Base-by-base conservation (phyloP, 306 rosid species). In the Pyrus betulifolia region DNA sequence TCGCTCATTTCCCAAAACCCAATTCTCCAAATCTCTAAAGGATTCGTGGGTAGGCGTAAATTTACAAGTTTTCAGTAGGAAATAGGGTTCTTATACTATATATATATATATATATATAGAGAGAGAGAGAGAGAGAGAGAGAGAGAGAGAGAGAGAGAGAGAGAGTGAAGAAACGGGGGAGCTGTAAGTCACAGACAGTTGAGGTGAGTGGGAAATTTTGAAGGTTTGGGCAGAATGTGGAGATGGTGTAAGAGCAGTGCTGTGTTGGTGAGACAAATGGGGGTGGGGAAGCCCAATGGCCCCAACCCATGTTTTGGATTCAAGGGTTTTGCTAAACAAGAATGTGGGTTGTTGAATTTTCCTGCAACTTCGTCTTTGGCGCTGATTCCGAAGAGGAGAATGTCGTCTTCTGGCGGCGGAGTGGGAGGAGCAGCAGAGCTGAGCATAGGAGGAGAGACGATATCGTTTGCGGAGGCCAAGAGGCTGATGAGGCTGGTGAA, bases 401-500 rank as follows among this genome's bases (percentile, higher is more conserved):
- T 66, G 31, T 55, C 85, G 1, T 67, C 82, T 11, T 45, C 60
- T 51, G 61, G 21, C 33, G 33, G 67, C 2, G 80, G 70, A 4
- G 86, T 46, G 6, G 83, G 9, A 52, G 78, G 15, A 18, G 88
- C 82, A 59, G 55, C 21, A 17, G 88, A 87, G 4, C 11, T 27
- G 22, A 54, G n/a, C 35, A 38, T 69, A 5, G 77, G 66, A 38
- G 38, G 31, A 67, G 87, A 87, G 4, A 22, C 81, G 18, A 84
- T 93, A 38, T 82, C 93, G 25, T 84, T 81, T 64, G 76, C 79
- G 44, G 99, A 96, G 80, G 96, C 90, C 2, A 96, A 88, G 91
- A 91, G 84, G 91, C 86, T 96, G 65, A 86, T 96, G 96, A 91
- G 97, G 86, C 81, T 96, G 85, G 97, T 92, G 80, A 91, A 91